Evolutionary conservation across 2,329 filamentous ascomycete genomes (phyloP).

Genomic region (Lachnellula subtilissima): DNA sequence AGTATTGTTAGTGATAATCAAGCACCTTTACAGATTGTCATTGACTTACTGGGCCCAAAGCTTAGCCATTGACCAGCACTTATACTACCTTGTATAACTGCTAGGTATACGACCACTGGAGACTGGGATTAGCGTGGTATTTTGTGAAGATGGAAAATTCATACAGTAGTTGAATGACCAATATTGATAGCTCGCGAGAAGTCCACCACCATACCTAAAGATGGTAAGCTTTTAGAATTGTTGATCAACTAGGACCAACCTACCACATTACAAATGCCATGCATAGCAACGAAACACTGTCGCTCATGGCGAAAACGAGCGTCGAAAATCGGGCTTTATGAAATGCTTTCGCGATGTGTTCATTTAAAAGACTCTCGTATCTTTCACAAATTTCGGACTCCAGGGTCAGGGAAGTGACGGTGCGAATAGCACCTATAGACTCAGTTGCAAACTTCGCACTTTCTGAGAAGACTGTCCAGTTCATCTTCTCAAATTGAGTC

Average conservation of each 20-base stretch:
- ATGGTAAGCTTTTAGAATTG: not conserved
- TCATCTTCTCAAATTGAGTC: conserved; percentile 49
- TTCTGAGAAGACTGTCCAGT: conserved; percentile 51
- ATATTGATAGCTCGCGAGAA: conserved; percentile 38
- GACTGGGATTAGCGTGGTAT: conserved; percentile 43
- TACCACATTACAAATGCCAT: conserved; percentile 57
- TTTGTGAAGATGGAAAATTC: conserved; percentile 51
- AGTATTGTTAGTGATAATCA: not conserved
- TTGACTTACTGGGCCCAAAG: conserved; percentile 37
- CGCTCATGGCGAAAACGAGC: conserved; percentile 47
- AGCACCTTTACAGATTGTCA: not conserved
- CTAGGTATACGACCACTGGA: conserved; percentile 48
- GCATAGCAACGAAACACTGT: conserved; percentile 51
- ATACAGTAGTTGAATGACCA: conserved; percentile 21
- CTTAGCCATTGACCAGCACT: conserved; percentile 48
- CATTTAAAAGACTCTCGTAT: conserved; percentile 41
- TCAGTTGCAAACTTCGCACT: conserved; percentile 59
- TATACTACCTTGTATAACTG: conserved; percentile 46
- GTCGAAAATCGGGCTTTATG: conserved; percentile 42
- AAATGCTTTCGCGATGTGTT: conserved; percentile 43
- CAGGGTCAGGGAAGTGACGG: conserved; percentile 56
- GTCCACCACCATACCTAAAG: conserved; percentile 36
- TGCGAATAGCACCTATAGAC: conserved; percentile 55
- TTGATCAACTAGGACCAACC: not conserved
- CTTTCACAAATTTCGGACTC: conserved; percentile 49